Evolutionary conservation across 371 early-diverging fungal species (phyloP), one percentile per base, ranked within the genome.

Genomic region (Lichtheimia corymbifera): DNA sequence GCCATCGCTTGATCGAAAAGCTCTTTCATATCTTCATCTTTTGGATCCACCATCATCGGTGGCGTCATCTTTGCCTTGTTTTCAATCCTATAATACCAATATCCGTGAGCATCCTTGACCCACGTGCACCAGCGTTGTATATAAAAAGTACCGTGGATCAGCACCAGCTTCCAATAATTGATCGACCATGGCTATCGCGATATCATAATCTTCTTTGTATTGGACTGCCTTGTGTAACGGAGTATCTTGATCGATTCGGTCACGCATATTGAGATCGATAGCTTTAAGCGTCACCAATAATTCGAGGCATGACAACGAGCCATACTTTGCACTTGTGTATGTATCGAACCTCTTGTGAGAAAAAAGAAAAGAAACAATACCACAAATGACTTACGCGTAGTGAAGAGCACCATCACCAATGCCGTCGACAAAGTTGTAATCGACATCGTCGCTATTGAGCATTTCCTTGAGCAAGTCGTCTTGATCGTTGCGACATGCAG

Each of bases 391-490:
- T 71, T 84, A 87, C 88, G 85, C 84, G 60, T 86, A 83, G 59
- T 90, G 90, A 42, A 84, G 77, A 6, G 88, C 83, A 5, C 86
- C 79, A 58, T 83, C 79, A 22, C 90, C 90, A 42, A 83, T 61
- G 12, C 67, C 82, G 59, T 90, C 88, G 0, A 72, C 71, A 67
- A 76, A 79, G 67, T 87, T 86, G 59, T 87, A 67, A 52, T 86
- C 72, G 28, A 79, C 71, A 30, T 74, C 77, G 4, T 64, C 67
- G 50, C 60, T 64, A 22, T 64, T 65, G 14, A 87, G 59, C 40
- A 87, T 53, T 58, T 77, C 77, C 28, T 73, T 63, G 47, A 87
- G 62, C 67, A 83, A 63, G 41, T 82, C 82, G 41, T 84, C 83
- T 63, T 84, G 84, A 67, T 85, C 84, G 53, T 82, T 79, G 63